phyloP scores from a whole-genome alignment of 73 alveolate species.

The Tetrahymena malaccensis region DNA sequence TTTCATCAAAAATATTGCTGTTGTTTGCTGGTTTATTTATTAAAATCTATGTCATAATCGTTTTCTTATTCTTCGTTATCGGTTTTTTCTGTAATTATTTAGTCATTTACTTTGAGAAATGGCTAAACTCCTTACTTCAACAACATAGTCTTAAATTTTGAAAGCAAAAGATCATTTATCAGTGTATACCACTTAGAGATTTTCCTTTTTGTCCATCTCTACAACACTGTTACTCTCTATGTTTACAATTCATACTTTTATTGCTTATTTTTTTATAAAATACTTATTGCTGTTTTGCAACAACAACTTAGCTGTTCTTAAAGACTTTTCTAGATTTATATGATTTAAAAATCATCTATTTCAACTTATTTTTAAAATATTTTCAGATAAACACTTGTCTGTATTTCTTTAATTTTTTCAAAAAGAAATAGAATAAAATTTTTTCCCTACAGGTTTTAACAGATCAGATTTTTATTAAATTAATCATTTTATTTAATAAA shows the following conservation, averaged over 20 bases:
- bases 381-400: neutral
- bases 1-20: too few species aligned
- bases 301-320: neutral
- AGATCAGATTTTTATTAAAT: neutral
- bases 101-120: neutral
- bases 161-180: neutral
- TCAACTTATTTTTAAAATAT: neutral
- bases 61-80: neutral
- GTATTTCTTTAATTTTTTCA: neutral
- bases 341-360: neutral
- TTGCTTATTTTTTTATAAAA: neutral
- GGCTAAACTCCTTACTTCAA: neutral
- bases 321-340: neutral
- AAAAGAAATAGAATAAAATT: neutral
- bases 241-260: neutral
- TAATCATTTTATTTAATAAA: neutral
- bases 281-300: neutral
- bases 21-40: neutral
- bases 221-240: neutral
- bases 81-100: neutral
- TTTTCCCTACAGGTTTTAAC: neutral
- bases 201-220: neutral
- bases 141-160: neutral
- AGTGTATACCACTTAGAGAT: neutral
- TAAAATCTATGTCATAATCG: too few species aligned